Evolutionary conservation across 306 rosid species (phyloP).

Genomic region (Pterocarpus macrocarpus): DNA sequence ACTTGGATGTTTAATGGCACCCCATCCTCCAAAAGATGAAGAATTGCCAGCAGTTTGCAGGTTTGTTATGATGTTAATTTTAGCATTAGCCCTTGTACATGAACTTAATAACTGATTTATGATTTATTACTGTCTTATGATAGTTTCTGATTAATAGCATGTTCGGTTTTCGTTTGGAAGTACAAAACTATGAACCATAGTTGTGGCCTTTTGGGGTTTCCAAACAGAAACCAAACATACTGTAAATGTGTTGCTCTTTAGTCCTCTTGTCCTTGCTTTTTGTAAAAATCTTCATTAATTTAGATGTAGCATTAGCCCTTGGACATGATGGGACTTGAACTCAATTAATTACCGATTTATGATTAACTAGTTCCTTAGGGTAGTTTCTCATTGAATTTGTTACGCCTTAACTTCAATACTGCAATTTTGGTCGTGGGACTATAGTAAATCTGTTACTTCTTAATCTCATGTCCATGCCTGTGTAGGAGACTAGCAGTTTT

Average conservation of each 20-base stretch:
- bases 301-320: not conserved
- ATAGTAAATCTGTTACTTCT: not conserved
- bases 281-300: too few species aligned
- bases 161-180: too few species aligned
- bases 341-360: not conserved
- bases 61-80: slow-evolving; percentile 14
- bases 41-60: slow-evolving; percentile 53
- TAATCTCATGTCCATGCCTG: not conserved
- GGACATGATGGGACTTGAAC: not conserved
- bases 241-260: too few species aligned
- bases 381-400: not conserved
- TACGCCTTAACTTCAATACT: not conserved
- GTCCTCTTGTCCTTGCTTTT: too few species aligned
- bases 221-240: too few species aligned
- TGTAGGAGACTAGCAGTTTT: not conserved
- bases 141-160: not conserved
- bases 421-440: slow-evolving; percentile 5
- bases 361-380: not conserved
- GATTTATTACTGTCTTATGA: too few species aligned
- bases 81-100: not conserved
- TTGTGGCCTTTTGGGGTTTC: too few species aligned
- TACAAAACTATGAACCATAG: too few species aligned
- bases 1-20: slow-evolving; percentile 40
- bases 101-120: too few species aligned
- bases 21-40: slow-evolving; percentile 43